These are phyloP conservation scores for Raffaelea albimanens DNA, from an alignment of 2,329 filamentous ascomycete genomes.

Conservation along the genomic window DNA sequence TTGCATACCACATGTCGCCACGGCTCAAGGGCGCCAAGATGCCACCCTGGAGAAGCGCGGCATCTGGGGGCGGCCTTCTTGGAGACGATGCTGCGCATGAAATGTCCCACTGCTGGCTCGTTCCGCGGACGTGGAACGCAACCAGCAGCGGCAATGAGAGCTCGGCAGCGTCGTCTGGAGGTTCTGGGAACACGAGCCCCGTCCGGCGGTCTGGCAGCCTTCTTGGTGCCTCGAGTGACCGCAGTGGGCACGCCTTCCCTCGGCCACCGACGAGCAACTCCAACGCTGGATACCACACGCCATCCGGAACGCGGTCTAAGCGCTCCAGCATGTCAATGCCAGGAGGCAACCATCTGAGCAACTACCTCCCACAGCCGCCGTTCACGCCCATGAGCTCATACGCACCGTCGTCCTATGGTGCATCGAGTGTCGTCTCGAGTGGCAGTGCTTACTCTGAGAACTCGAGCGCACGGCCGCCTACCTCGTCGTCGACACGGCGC, in stretches of 20 bases:
- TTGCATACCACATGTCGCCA: conserved; percentile 48
- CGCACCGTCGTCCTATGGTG: neutral
- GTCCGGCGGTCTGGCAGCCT: conserved; percentile 5
- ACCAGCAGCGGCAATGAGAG: conserved; percentile 14
- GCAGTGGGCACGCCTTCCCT: neutral
- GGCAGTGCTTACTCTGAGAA: neutral
- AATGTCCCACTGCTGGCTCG: conserved; percentile 43
- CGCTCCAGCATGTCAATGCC: neutral
- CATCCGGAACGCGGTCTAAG: neutral
- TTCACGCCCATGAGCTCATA: too few relatives aligned
- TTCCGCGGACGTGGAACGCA: conserved; percentile 29
- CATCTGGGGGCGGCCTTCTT: conserved; percentile 19
- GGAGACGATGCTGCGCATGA: conserved; percentile 34
- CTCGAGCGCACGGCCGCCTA: neutral
- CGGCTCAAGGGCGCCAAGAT: conserved; percentile 39
- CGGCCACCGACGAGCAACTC: neutral
- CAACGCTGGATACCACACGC: neutral
- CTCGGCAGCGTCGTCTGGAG: conserved; percentile 14
- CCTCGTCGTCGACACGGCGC: neutral
- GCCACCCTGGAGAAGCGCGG: conserved; percentile 42
- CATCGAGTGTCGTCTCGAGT: neutral
- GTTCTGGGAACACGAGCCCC: conserved; percentile 16
- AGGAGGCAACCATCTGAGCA: too few relatives aligned
- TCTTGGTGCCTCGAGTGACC: neutral
- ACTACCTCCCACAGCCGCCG: too few relatives aligned